These are phyloP conservation scores for Rehmannia glutinosa DNA, from an alignment of 257 asterid species.

Conservation along the genomic window DNA sequence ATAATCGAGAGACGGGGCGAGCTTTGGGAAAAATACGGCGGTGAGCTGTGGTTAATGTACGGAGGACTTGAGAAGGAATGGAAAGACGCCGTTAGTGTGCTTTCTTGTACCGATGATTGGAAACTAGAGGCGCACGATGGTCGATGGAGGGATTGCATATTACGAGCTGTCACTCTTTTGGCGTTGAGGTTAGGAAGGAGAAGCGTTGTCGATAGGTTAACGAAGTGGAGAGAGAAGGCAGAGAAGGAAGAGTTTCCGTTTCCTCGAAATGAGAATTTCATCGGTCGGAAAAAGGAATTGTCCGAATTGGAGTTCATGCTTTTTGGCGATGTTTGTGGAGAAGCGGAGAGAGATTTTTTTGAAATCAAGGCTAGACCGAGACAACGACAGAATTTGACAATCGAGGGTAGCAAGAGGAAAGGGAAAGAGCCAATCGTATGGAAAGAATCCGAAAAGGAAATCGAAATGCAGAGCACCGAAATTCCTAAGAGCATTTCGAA, in stretches of 20 bases:
- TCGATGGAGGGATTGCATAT: conserved; percentile 90
- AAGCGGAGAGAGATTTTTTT: conserved; percentile 52
- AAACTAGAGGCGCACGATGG: conserved; percentile 86
- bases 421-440: conserved; percentile 77
- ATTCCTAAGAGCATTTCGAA: conserved; percentile 26
- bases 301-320: conserved; percentile 81
- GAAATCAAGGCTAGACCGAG: not conserved
- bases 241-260: conserved; percentile 81
- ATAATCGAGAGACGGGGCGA: conserved; percentile 89
- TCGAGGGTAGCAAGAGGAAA: too few species aligned
- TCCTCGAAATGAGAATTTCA: conserved; percentile 72
- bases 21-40: conserved; percentile 94
- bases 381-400: not conserved
- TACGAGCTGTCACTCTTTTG: conserved; percentile 78
- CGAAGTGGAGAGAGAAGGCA: conserved; percentile 79
- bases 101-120: conserved; percentile 92
- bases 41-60: conserved; percentile 83
- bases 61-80: conserved; percentile 94
- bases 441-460: conserved; percentile 86
- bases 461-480: conserved; percentile 60
- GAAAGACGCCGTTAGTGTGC: conserved; percentile 72
- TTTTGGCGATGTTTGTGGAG: conserved; percentile 73
- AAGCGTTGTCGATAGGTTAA: conserved; percentile 69
- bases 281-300: conserved; percentile 77
- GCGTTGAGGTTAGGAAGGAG: conserved; percentile 92